Base-by-base conservation (phyloP, 1,284 basidiomycete species). In the Phellinidium pouzarii region DNA sequence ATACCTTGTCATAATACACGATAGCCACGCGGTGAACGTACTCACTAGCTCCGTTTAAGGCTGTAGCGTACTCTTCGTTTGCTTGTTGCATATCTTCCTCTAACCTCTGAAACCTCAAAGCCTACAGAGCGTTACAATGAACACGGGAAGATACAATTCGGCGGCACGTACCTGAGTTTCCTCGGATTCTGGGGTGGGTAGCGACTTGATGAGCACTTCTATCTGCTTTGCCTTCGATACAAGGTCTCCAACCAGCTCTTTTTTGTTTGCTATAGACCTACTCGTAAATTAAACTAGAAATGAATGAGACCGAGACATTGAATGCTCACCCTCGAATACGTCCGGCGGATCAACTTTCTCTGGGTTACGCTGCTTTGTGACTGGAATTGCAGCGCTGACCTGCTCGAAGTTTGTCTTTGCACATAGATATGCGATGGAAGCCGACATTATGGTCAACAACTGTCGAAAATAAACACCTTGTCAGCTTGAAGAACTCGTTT, bases 221-320 rank as follows among this genome's bases (percentile, higher is more conserved):
- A 92, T 77, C 64, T 92, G 88, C 62, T 91, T 91, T 14, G 88
- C 87, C 62, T 92, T 91, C 29, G 81, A 74, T 41, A 91, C 76
- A 38, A 92, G 71, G 61, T 92, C 89, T 17, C 76, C 72, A 3
- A 90, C 85, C 14, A 92, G 79, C 65, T 91, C 87, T 58, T 78
- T 82, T 65, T 84, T 80, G 68, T 88, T 91, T 6, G 79, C 88
- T 91, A 60, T 37, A 26, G 37, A 19, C 19, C 11, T 29, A 29
- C 31, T 52, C 22, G 38, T 44, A 22, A 34, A 26, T 34, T 8
- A 34, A 23, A n/a, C 31, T 31, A 44, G 40, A 19, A 29, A 44
- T 6, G 31, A 17, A 25, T 43, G 11, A 22, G 26, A 57, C 1
- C 45, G 17, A 22, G 11, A 14, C 8, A 40, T 42, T 46, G 50